Base-by-base conservation (phyloP, 2,329 filamentous ascomycete genomes). In the Diaporthe aspalathi region DNA sequence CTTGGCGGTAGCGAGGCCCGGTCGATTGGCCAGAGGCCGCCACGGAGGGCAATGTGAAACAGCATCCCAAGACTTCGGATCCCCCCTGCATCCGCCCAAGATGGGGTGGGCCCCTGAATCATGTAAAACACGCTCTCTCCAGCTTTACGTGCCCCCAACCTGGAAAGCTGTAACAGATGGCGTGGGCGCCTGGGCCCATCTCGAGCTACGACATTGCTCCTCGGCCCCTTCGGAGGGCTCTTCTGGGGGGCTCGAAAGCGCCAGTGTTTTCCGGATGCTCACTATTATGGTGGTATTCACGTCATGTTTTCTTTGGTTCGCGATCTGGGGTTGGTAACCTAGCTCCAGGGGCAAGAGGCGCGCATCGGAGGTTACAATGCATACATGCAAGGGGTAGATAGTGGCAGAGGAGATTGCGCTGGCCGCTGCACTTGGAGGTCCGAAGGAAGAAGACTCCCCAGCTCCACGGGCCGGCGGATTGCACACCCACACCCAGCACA, bases 11-110 rank as follows among this genome's bases (percentile, higher is more conserved):
- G 50, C 43, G 43, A 68, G 43, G 43, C 24, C 53, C 11, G 32
- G 43, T 60, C 67, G 53, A 68, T 68, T 68, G 67, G 67, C 53
- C 67, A 50, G 9, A 38, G 43, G 45, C 50, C n/a, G 67, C 43
- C 67, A 60, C 45, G 53, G 67, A 68, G 67, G 22, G 47, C 14
- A 50, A 68, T 16, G 47, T 68, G 67, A 68, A 68, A 68, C 67
- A 68, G 40, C 32, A 68, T 29, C 66, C 67, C 53, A 38, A 50
- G 40, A 57, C 50, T 60, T 68, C 52, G 43, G 67, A 49, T 43
- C 24, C 53, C 65, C 67, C 67, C 67, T 68, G 67, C 67, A 54
- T 68, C 43, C 24, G 45, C 47, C 32, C 43, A 50, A 65, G 24
- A 22, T 60, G 60, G 60, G 43, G 35, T 38, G 29, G 6, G n/a